phyloP scores from a whole-genome alignment of 148 eudicot genomes.

The Selenicereus undatus region DNA sequence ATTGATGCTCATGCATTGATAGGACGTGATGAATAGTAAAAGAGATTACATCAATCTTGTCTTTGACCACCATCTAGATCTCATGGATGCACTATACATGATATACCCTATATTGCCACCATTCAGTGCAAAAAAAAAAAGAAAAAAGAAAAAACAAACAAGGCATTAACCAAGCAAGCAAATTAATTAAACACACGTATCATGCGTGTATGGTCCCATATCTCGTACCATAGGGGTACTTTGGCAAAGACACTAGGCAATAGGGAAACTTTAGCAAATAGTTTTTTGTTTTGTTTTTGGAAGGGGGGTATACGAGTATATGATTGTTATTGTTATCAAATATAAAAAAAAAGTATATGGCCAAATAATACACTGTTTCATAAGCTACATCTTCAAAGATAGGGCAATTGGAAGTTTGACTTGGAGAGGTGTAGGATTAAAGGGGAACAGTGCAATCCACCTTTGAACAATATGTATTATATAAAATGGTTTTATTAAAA shows the following conservation, averaged over 20 bases:
- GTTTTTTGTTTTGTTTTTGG: too few species aligned
- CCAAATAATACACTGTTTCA: constrained; percentile 1
- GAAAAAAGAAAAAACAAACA: not conserved
- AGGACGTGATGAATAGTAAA: not conserved
- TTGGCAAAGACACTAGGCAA: not conserved
- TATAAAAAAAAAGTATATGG: not conserved
- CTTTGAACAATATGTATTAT: too few species aligned
- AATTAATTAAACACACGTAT: too few species aligned
- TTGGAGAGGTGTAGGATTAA: constrained; percentile 19
- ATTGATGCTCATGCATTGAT: not conserved
- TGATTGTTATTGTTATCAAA: not conserved
- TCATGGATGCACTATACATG: not conserved
- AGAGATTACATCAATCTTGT: not conserved
- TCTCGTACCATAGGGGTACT: not conserved
- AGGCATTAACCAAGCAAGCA: too few species aligned
- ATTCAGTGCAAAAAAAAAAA: not conserved
- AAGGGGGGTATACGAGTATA: not conserved
- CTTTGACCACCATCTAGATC: not conserved
- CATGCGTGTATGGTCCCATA: not conserved
- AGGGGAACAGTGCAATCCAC: constrained; percentile 25
- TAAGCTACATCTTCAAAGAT: not conserved
- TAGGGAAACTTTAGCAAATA: not conserved
- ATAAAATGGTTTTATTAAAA: too few species aligned
- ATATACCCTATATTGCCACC: not conserved
- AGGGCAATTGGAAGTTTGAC: constrained; percentile 1